Percentiles rank a stretch among this genome's conserved stretches.
phyloP scores from a whole-genome alignment of 2,329 filamentous ascomycete species.

The Aphanocladium album region DNA sequence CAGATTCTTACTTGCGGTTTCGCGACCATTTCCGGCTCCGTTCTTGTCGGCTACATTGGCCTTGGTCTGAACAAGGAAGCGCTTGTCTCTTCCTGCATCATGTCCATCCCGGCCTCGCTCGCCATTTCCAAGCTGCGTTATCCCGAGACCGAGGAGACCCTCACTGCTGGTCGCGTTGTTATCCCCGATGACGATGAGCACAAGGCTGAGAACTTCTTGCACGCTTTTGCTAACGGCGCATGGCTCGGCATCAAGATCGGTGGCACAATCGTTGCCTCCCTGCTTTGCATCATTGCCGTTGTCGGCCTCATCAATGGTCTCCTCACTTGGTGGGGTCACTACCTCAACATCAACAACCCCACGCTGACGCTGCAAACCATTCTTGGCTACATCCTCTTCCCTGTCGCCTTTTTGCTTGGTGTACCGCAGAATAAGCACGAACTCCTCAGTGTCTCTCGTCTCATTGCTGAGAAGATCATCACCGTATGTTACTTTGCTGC shows the following conservation, averaged over 20 bases:
- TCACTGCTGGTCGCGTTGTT: slow-evolving; percentile 76
- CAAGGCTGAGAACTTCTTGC: slow-evolving; percentile 71
- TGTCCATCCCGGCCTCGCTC: slow-evolving; percentile 89
- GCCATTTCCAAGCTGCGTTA: slow-evolving; percentile 86
- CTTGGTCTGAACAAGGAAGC: slow-evolving; percentile 81
- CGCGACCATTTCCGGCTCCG: slow-evolving; percentile 84
- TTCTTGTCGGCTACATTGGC: slow-evolving; percentile 78
- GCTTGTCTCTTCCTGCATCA: slow-evolving; percentile 85
- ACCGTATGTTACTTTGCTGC: slow-evolving; percentile 42
- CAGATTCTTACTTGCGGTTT: slow-evolving; percentile 92
- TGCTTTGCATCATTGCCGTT: slow-evolving; percentile 79
- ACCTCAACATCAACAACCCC: slow-evolving; percentile 66
- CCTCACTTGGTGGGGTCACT: slow-evolving; percentile 78
- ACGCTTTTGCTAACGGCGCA: slow-evolving; percentile 79
- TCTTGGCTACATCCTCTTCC: slow-evolving; percentile 72
- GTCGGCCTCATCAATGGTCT: slow-evolving; percentile 71
- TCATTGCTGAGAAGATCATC: slow-evolving; percentile 83
- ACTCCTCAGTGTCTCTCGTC: slow-evolving; percentile 65
- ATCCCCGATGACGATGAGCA: slow-evolving; percentile 75
- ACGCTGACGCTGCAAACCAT: slow-evolving; percentile 68
- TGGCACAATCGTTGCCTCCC: slow-evolving; percentile 71
- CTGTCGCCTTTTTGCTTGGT: slow-evolving; percentile 74
- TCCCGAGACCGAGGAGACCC: slow-evolving; percentile 79
- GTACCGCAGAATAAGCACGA: slow-evolving; percentile 62
- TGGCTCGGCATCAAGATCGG: slow-evolving; percentile 85